Conservation (phyloP, 768 basidiomycete genomes). For the Termitomyces sp. region DNA sequence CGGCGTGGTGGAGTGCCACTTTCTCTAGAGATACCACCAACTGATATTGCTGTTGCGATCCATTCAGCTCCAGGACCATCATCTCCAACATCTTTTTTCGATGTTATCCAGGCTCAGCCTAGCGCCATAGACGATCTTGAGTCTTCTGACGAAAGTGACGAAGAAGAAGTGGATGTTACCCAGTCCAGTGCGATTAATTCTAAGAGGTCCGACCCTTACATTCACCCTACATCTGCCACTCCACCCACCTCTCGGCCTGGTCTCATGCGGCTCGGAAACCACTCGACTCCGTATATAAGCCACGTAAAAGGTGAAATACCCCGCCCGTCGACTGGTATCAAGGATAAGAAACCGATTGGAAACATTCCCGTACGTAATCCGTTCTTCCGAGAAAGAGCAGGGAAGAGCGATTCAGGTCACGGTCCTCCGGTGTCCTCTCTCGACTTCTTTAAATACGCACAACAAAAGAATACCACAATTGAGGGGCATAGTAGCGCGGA, state of each 20-base stretch:
- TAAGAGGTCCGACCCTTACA: slow-evolving; percentile 25
- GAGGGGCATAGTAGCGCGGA: slow-evolving; percentile 5
- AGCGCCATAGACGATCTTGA: slow-evolving; percentile 75
- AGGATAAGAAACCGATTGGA: slow-evolving; percentile 47
- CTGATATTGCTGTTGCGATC: slow-evolving; percentile 38
- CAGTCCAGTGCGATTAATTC: slow-evolving; percentile 15
- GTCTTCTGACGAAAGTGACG: slow-evolving; percentile 45
- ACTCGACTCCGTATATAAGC: slow-evolving; percentile 63
- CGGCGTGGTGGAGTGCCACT: slow-evolving; percentile 28
- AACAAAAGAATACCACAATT: slow-evolving; percentile 28
- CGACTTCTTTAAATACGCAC: slow-evolving; percentile 44
- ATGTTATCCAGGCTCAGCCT: slow-evolving; percentile 63
- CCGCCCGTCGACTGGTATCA: slow-evolving; percentile 24
- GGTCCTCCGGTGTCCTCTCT: slow-evolving; percentile 34
- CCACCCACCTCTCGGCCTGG: slow-evolving; percentile 31
- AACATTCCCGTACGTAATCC: slow-evolving; percentile 42
- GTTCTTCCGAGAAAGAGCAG: slow-evolving; percentile 45
- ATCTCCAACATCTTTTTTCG: slow-evolving; percentile 72
- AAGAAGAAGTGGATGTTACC: slow-evolving; percentile 31
- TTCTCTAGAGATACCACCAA: slow-evolving; percentile 43
- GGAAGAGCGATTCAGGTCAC: slow-evolving; percentile 34
- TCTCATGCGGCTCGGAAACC: slow-evolving; percentile 64
- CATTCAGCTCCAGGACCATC: slow-evolving; percentile 63
- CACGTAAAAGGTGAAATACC: slow-evolving; percentile 29
- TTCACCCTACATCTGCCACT: slow-evolving; percentile 34